phyloP scores from a whole-genome alignment of 2,329 filamentous ascomycete species.

The Phoma sp. region DNA sequence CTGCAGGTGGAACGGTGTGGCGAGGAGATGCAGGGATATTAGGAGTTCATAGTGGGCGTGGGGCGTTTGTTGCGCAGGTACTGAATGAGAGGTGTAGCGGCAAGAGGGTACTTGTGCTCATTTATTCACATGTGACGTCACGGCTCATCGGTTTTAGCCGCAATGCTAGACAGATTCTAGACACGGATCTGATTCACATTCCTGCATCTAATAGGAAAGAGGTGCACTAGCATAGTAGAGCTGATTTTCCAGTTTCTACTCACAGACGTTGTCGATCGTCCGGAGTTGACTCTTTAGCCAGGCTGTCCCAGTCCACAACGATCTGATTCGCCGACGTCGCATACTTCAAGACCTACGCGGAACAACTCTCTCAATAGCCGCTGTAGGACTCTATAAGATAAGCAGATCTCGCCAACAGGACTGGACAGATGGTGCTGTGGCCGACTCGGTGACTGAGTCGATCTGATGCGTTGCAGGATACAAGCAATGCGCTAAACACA shows the following conservation, averaged over 20 bases:
- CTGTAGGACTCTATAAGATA: neutral
- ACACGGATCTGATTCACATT: neutral
- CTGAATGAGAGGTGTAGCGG: neutral
- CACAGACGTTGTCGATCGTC: constrained; percentile 3
- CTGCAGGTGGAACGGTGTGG: neutral
- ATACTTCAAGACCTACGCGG: neutral
- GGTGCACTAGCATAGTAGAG: neutral
- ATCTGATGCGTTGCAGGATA: neutral
- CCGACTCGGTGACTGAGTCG: neutral
- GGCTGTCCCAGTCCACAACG: neutral
- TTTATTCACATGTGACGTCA: constrained; percentile 14
- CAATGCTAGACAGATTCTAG: constrained; percentile 1
- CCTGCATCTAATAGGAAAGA: constrained; percentile 2
- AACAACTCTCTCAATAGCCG: neutral
- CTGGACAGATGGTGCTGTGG: too few relatives aligned
- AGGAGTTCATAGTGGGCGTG: constrained; percentile 8
- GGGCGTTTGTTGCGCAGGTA: constrained; percentile 7
- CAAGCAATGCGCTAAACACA: neutral
- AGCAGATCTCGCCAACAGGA: neutral
- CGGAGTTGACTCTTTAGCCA: neutral
- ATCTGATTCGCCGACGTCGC: constrained; percentile 8
- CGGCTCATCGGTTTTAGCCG: constrained; percentile 1
- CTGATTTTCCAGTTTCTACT: neutral
- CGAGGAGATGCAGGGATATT: neutral
- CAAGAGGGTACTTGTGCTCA: constrained; percentile 9